Evolutionary conservation across 1,139 yeast genomes (phyloP).

Genomic region (Scheffersomyces stambukii): DNA sequence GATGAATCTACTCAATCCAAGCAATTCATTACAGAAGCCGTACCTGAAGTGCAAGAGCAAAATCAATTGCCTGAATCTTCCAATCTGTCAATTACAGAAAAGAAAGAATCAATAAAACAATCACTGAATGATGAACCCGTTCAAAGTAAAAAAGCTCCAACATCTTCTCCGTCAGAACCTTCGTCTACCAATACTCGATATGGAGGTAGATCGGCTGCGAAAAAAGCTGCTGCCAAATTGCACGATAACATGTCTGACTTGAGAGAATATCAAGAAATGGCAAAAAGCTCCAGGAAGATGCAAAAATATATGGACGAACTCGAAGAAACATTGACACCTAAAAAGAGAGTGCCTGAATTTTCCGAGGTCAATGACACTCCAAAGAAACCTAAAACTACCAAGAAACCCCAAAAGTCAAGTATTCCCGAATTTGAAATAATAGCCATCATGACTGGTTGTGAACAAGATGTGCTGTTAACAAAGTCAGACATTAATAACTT

Average conservation of each 20-base stretch:
- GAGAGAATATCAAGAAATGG: conserved; percentile 51
- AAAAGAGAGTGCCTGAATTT: conserved; percentile 6
- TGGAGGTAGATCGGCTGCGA: conserved; percentile 51
- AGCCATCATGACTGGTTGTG: conserved; percentile 66
- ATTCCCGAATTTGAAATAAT: conserved; percentile 15
- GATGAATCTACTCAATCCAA: conserved; percentile 15
- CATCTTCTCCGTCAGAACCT: too few species aligned
- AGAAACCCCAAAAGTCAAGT: conserved; percentile 7
- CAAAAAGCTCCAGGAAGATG: conserved; percentile 39
- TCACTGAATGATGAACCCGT: too few species aligned
- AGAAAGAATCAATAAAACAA: too few species aligned
- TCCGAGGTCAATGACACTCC: conserved; percentile 1
- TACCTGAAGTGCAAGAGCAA: not conserved
- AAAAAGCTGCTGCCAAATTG: conserved; percentile 61
- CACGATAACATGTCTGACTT: conserved; percentile 67
- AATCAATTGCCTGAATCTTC: conserved; percentile 1
- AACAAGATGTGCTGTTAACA: conserved; percentile 35
- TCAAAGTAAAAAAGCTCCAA: too few species aligned
- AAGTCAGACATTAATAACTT: conserved; percentile 30
- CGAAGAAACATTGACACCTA: conserved; percentile 14
- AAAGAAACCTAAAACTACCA: conserved; percentile 7
- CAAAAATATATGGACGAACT: conserved; percentile 33
- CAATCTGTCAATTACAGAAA: not conserved
- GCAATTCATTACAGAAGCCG: not conserved
- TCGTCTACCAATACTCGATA: conserved; percentile 2